Evolutionary conservation across 805 yeast genomes (phyloP).

Genomic region (Yamadazyma takamatsuzukensis): DNA sequence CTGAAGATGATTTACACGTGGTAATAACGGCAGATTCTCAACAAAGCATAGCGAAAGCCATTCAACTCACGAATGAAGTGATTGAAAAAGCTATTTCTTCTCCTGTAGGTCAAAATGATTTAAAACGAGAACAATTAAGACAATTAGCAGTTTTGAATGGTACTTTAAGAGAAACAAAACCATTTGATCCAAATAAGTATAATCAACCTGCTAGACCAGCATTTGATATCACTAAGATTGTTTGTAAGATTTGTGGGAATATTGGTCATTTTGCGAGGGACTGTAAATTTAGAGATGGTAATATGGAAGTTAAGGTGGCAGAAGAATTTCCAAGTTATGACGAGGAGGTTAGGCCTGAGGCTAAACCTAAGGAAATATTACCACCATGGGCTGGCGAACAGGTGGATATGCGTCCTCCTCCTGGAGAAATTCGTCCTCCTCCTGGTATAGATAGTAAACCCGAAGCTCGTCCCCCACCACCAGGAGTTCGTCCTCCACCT

Average conservation of each 20-base stretch:
- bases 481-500: conserved; percentile 11
- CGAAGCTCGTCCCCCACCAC: conserved; percentile 10
- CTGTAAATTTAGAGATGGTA: conserved; percentile 53
- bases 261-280: conserved; percentile 87
- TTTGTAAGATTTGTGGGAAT: conserved; percentile 76
- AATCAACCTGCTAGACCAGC: conserved; percentile 21
- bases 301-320: conserved; percentile 1
- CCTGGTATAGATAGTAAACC: conserved; percentile 10
- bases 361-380: no score
- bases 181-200: conserved; percentile 40
- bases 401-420: conserved; percentile 12
- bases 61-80: conserved; percentile 67
- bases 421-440: conserved; percentile 11
- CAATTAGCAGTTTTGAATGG: conserved; percentile 94
- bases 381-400: conserved; percentile 6
- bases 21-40: conserved; percentile 78
- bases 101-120: conserved; percentile 91
- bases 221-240: conserved; percentile 49
- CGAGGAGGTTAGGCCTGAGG: conserved; percentile 4
- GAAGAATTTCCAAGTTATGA: background rate
- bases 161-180: conserved; percentile 76
- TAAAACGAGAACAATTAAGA: conserved; percentile 84
- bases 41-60: conserved; percentile 72
- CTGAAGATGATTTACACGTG: conserved; percentile 79
- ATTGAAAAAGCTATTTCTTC: conserved; percentile 80